phyloP scores from a whole-genome alignment of 2,329 filamentous ascomycete species.

The Zymoseptoria crescenta region DNA sequence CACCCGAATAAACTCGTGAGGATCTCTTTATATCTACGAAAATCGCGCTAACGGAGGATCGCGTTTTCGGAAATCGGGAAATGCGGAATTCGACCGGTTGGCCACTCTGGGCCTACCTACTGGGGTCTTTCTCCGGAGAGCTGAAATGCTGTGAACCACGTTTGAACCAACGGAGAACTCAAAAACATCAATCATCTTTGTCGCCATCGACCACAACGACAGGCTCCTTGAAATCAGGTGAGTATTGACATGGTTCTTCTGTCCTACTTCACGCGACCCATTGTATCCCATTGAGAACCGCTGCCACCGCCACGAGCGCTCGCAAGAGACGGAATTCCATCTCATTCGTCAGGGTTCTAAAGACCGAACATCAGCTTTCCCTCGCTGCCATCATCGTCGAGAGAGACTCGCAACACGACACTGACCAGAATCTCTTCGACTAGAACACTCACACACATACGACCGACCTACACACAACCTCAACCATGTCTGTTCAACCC shows the following conservation, averaged over 20 bases:
- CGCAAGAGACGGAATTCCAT: neutral
- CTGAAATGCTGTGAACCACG: neutral
- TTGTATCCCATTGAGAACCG: neutral
- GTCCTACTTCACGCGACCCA: neutral
- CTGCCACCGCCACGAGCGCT: neutral
- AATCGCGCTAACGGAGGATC: no score
- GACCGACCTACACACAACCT: neutral
- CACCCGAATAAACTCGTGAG: no score
- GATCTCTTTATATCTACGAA: no score
- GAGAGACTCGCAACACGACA: slow-evolving; percentile 1
- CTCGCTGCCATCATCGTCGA: neutral
- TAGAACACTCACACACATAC: slow-evolving; percentile 10
- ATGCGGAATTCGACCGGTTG: no score
- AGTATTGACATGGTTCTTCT: neutral
- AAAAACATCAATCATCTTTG: neutral
- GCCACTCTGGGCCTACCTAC: no score
- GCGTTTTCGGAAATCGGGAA: no score
- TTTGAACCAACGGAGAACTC: neutral
- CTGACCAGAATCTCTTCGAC: slow-evolving; percentile 4
- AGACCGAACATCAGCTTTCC: neutral
- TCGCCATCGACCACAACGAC: neutral
- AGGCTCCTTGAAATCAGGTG: neutral
- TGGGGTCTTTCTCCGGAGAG: neutral
- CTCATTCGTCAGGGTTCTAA: slow-evolving; percentile 2
- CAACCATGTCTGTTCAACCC: slow-evolving; percentile 25